Evolutionary conservation across 2,329 filamentous ascomycete species (phyloP).

Genomic region (Ophiostoma australiae): DNA sequence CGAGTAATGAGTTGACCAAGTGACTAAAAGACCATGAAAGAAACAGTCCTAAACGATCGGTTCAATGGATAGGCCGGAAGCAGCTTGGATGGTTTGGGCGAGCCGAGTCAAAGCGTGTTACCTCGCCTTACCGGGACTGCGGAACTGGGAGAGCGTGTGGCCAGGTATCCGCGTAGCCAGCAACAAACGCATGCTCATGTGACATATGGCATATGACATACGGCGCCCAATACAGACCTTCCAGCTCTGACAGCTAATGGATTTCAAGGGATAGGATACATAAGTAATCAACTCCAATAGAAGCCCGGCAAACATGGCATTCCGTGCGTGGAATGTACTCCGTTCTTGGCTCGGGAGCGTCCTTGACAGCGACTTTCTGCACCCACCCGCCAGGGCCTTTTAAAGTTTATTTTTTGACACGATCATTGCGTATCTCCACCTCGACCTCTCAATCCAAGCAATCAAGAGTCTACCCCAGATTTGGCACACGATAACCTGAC

Average conservation of each 20-base stretch:
- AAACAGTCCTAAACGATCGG: not conserved
- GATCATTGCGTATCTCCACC: not conserved
- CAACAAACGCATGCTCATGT: too few relatives aligned
- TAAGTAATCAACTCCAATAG: too few relatives aligned
- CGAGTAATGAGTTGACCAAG: not conserved
- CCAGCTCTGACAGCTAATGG: too few relatives aligned
- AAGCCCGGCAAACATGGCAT: not conserved
- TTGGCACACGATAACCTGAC: not conserved
- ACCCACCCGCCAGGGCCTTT: too few relatives aligned
- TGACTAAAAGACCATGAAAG: not conserved
- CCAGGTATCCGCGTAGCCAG: too few relatives aligned
- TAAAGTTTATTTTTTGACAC: too few relatives aligned
- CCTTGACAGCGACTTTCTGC: not conserved
- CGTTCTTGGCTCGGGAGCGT: not conserved
- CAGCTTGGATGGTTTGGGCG: not conserved
- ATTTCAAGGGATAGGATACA: too few relatives aligned
- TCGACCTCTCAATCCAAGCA: not conserved
- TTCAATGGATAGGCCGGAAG: not conserved
- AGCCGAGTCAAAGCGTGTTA: not conserved
- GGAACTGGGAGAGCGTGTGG: too few relatives aligned
- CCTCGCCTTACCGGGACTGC: too few relatives aligned
- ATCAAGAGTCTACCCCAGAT: conserved; percentile 1
- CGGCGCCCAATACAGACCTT: too few relatives aligned
- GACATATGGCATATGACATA: too few relatives aligned
- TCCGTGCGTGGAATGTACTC: not conserved